phyloP scores from a whole-genome alignment of 768 basidiomycete species.

The Albatrellus ellisii region DNA sequence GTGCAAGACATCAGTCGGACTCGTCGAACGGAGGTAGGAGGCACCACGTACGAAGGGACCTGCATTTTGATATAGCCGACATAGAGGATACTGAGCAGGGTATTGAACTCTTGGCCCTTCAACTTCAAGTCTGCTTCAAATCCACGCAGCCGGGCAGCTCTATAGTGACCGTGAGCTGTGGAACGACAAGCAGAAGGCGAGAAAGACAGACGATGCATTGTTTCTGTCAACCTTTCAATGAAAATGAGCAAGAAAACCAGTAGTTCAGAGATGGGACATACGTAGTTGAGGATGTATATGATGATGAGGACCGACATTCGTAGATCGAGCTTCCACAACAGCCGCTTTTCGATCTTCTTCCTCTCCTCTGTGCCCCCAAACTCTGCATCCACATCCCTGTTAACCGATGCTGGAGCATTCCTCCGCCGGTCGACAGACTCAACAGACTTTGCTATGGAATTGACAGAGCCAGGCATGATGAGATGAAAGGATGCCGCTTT shows the following conservation, averaged over 20 bases:
- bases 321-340: slow-evolving; percentile 28
- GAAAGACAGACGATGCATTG: slow-evolving; percentile 40
- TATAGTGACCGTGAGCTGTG: background rate
- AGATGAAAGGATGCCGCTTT: background rate
- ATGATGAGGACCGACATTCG: slow-evolving; percentile 29
- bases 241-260: slow-evolving; percentile 16
- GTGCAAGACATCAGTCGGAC: background rate
- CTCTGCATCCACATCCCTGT: slow-evolving; percentile 16
- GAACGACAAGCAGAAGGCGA: background rate
- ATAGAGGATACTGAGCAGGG: slow-evolving; percentile 53
- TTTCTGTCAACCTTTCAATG: slow-evolving; percentile 49
- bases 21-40: background rate
- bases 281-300: slow-evolving; percentile 34
- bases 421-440: background rate
- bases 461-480: background rate
- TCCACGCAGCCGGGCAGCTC: slow-evolving; percentile 1
- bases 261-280: slow-evolving; percentile 14
- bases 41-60: slow-evolving; percentile 44
- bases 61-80: slow-evolving; percentile 70
- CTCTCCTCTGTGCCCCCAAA: slow-evolving; percentile 26
- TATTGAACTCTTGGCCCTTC: slow-evolving; percentile 30
- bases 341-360: slow-evolving; percentile 25
- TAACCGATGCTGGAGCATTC: background rate
- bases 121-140: background rate
- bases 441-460: background rate